Percentiles rank a stretch among this genome's conserved stretches.
Evolutionary conservation across 176 grass and related monocot genomes (phyloP).

Genomic region (Musa itinerans): DNA sequence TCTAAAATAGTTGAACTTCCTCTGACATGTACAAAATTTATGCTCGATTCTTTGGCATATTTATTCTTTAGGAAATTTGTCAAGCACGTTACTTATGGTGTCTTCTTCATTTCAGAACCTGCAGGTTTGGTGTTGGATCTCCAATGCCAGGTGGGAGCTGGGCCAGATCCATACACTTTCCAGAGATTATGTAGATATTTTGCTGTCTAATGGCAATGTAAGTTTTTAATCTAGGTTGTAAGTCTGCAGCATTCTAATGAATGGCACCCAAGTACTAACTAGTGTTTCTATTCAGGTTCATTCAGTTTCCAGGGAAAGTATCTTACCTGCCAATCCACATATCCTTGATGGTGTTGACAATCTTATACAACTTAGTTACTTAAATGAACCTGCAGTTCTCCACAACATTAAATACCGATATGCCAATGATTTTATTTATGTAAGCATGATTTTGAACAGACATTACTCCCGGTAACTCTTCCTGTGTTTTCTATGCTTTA

Average conservation of each 20-base stretch:
- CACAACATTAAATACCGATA: constrained; percentile 97
- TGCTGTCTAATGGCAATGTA: constrained; percentile 6
- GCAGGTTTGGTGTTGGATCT: constrained; percentile 71
- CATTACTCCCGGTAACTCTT: constrained; percentile 19
- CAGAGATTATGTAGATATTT: not conserved
- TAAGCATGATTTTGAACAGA: constrained; percentile 34
- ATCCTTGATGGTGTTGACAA: constrained; percentile 94
- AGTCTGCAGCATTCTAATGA: not conserved
- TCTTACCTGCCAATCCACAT: constrained; percentile 87
- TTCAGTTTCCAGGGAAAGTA: constrained; percentile 26
- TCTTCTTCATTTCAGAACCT: constrained; percentile 43
- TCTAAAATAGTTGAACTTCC: not conserved
- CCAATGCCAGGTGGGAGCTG: constrained; percentile 66
- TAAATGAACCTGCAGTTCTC: constrained; percentile 89
- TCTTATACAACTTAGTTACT: constrained; percentile 96
- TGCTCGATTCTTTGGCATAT: not conserved
- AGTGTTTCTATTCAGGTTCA: not conserved
- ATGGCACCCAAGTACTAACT: constrained; percentile 17
- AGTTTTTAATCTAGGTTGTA: not conserved
- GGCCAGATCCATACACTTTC: constrained; percentile 17
- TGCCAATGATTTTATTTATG: constrained; percentile 75
- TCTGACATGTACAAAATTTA: not conserved
- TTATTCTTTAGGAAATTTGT: not conserved
- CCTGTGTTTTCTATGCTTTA: constrained; percentile 1
- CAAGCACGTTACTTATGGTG: not conserved